Evolutionary conservation across 2,329 filamentous ascomycete genomes (phyloP).

Genomic region (Lecanoromycetidae sp.): DNA sequence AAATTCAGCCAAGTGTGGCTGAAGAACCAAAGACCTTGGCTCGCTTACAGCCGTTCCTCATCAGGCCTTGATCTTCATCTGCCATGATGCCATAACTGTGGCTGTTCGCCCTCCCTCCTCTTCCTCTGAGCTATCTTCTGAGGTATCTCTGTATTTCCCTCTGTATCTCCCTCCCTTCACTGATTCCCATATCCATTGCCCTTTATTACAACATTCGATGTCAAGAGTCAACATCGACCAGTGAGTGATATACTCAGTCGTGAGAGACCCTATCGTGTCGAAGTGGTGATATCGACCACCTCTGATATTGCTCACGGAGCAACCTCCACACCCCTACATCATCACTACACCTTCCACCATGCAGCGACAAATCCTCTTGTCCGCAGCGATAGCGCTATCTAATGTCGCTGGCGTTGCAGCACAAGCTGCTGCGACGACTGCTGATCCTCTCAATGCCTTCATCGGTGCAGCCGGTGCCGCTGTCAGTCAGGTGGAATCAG

Average conservation of each 20-base stretch:
- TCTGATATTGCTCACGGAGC: not conserved
- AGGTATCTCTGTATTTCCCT: conserved; percentile 1
- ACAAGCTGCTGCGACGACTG: conserved; percentile 8
- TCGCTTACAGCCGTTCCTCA: not conserved
- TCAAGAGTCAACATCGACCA: not conserved
- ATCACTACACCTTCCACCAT: not conserved
- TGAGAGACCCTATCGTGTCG: not conserved
- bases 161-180: not conserved
- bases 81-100: conserved; percentile 12
- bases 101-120: not conserved
- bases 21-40: not conserved
- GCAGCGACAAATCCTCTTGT: conserved; percentile 7
- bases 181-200: too few relatives aligned
- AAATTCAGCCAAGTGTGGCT: conserved; percentile 2
- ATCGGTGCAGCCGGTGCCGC: conserved; percentile 15
- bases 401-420: conserved; percentile 1
- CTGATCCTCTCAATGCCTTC: conserved; percentile 15
- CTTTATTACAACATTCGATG: not conserved
- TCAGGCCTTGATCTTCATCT: not conserved
- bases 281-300: not conserved
- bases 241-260: not conserved
- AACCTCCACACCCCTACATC: not conserved
- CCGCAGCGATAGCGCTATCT: not conserved
- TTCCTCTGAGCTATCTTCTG: not conserved
- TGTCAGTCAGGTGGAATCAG: conserved; percentile 10